These are phyloP conservation scores for Zygosaccharomyces siamensis DNA, from an alignment of 805 yeast species.

Conservation along the genomic window DNA sequence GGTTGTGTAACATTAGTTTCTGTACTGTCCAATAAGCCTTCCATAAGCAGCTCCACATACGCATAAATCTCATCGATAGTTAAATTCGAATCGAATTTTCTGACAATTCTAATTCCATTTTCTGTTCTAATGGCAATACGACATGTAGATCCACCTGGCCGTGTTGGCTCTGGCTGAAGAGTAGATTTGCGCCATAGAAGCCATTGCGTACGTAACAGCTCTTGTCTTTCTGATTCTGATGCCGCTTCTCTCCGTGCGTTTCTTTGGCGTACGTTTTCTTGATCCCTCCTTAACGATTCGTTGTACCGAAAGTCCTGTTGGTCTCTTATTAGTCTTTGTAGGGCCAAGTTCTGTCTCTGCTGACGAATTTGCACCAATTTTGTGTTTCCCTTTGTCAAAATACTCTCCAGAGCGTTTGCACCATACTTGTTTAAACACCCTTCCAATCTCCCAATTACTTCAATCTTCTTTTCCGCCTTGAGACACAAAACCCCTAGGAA, in stretches of 20 bases:
- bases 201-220: conserved; percentile 39
- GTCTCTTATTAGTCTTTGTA: conserved; percentile 52
- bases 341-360: conserved; percentile 57
- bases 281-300: conserved; percentile 63
- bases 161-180: conserved; percentile 33
- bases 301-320: conserved; percentile 79
- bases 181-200: conserved; percentile 43
- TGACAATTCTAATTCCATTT: conserved; percentile 54
- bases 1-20: conserved; percentile 25
- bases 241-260: conserved; percentile 35
- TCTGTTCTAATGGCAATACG: conserved; percentile 66
- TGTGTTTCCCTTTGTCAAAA: conserved; percentile 27
- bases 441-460: conserved; percentile 30
- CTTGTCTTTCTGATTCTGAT: conserved; percentile 18
- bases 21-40: conserved; percentile 25
- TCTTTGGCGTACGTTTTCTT: conserved; percentile 40
- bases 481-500: conserved; percentile 71
- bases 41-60: conserved; percentile 51
- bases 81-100: conserved; percentile 44
- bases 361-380: conserved; percentile 51
- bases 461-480: conserved; percentile 42
- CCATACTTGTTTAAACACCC: conserved; percentile 21
- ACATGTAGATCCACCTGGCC: conserved; percentile 38
- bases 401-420: conserved; percentile 16
- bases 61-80: conserved; percentile 64